Evolutionary conservation across 2,329 filamentous ascomycete genomes (phyloP), one percentile per base, ranked within the genome.

Genomic region (Trichothecium sympodiale): DNA sequence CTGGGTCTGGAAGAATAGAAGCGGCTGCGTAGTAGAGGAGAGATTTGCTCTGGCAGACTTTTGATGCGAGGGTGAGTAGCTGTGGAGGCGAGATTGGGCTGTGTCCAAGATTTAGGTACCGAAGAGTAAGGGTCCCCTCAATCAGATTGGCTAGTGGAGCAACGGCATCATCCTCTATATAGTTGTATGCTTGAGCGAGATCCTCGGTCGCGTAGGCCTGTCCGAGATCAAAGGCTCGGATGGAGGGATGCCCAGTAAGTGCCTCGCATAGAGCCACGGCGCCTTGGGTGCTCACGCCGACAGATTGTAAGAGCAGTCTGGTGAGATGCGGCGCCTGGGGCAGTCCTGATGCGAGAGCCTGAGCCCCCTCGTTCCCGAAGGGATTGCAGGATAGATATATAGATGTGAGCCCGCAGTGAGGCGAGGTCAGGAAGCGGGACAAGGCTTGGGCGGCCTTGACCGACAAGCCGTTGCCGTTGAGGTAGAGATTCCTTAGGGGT

Each of bases 181-280:
- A 69, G 40, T 69, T 70, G 51, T 63, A 69, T 18, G 60, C 60
- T 45, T 59, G 56, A 20, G 51, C 51, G 2, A 66, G 56, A 39
- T 69, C 65, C 20, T 58, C 44, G 9, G 65, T 69, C n/a, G 59
- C 56, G 44, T 59, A 68, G 15, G 56, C 58, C 44, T 69, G 65
- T 13, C 63, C 61, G 4, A 69, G 39, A 41, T 68, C 63, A 9
- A 69, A 44, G 15, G 49, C 50, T 10, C 50, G 52, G 15, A 69
- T 47, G 23, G 45, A 42, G 8, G 56, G 46, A 43, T 64, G 55
- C 14, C 46, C 41, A 14, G 44, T 41, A 37, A 64, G 41, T 16
- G 59, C 55, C 27, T 52, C 41, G 45, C 59, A 62, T 29, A 69
- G 45, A 31, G 51, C 46, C 30, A 54, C 49, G 31, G 54, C 52